phyloP scores from a whole-genome alignment of 140 eudicot genomes.

The Erigeron philadelphicus region DNA sequence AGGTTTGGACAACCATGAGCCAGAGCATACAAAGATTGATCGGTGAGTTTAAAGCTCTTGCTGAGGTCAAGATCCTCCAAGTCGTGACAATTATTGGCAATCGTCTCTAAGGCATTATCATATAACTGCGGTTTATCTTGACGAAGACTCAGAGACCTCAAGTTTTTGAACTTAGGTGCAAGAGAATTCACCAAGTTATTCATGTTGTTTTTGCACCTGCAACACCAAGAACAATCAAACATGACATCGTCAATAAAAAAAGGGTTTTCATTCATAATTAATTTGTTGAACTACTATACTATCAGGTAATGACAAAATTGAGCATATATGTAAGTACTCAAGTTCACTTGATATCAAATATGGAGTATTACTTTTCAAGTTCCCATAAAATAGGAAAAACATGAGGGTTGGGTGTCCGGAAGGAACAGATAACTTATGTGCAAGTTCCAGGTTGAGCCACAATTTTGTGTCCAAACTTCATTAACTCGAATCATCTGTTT shows the following conservation, averaged over 20 bases:
- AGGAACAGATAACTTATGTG: too few relatives aligned
- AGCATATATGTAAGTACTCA: too few relatives aligned
- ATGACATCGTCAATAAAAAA: not conserved
- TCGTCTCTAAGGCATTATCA: constrained; percentile 64
- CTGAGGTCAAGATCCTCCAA: constrained; percentile 82
- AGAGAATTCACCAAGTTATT: constrained; percentile 66
- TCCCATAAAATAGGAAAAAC: too few relatives aligned
- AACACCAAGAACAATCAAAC: not conserved
- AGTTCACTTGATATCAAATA: too few relatives aligned
- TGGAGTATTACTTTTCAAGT: too few relatives aligned
- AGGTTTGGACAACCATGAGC: constrained; percentile 83
- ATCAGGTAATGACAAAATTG: too few relatives aligned
- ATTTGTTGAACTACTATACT: not conserved
- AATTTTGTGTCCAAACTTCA: too few relatives aligned
- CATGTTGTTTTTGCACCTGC: constrained; percentile 92
- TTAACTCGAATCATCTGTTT: too few relatives aligned
- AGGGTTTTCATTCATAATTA: not conserved
- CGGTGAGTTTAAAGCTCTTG: constrained; percentile 81
- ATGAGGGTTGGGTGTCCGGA: too few relatives aligned
- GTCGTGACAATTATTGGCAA: constrained; percentile 66
- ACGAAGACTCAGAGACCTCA: constrained; percentile 57
- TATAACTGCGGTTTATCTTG: constrained; percentile 81
- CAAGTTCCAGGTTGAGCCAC: too few relatives aligned
- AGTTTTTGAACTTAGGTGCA: constrained; percentile 62
- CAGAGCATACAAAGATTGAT: constrained; percentile 67